A percentile compares a stretch with the other conserved stretches of the same genome.
These are phyloP conservation scores for Austropuccinia psidii DNA, from an alignment of 1,284 basidiomycete species.

Conservation along the genomic window DNA sequence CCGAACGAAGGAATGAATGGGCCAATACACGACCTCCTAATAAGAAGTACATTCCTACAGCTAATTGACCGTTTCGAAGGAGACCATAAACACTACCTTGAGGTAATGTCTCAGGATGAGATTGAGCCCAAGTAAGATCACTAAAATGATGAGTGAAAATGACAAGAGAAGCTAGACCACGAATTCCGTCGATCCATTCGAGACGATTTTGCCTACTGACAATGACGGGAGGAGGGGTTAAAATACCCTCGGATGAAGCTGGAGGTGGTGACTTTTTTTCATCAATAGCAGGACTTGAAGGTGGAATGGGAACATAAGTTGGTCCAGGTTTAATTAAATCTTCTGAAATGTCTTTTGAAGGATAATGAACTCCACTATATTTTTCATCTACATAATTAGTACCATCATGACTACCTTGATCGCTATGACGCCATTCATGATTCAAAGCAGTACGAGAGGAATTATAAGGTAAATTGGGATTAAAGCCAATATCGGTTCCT, in stretches of 20 bases:
- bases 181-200: conserved; percentile 49
- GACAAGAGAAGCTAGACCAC: conserved; percentile 48
- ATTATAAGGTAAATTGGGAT: conserved; percentile 40
- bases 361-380: neutral
- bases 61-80: conserved; percentile 46
- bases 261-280: conserved; percentile 39
- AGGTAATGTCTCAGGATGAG: conserved; percentile 46
- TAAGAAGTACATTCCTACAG: conserved; percentile 48
- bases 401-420: conserved; percentile 43
- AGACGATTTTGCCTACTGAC: conserved; percentile 46
- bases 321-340: conserved; percentile 1
- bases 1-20: conserved; percentile 47
- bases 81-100: conserved; percentile 46
- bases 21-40: conserved; percentile 49
- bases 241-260: conserved; percentile 14
- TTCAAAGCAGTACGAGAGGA: conserved; percentile 46
- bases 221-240: conserved; percentile 42
- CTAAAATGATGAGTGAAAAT: conserved; percentile 50
- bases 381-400: conserved; percentile 36
- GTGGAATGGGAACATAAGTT: conserved; percentile 39
- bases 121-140: conserved; percentile 47
- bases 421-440: conserved; percentile 45
- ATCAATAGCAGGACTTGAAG: conserved; percentile 43
- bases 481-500: conserved; percentile 42
- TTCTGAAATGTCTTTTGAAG: conserved; percentile 39